These are phyloP conservation scores for Persicaria tinctoria DNA, from an alignment of 148 eudicot genomes.

Conservation along the genomic window DNA sequence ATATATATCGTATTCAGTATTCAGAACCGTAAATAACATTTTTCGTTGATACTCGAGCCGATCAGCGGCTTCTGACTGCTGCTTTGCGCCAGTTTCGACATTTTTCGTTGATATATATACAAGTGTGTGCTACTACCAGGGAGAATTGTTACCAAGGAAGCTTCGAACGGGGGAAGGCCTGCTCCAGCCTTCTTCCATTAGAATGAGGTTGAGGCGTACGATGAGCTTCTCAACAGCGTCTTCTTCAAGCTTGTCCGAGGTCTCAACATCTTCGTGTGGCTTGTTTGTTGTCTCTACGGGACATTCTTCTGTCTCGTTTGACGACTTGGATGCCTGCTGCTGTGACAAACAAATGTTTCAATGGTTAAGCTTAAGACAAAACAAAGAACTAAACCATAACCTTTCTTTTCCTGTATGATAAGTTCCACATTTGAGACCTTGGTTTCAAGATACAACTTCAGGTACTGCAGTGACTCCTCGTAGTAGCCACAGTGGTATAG, in stretches of 20 bases:
- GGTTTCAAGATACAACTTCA: conserved; percentile 49
- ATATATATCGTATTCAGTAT: neutral
- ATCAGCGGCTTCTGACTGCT: neutral
- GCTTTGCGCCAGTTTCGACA: neutral
- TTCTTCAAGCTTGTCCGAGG: conserved; percentile 8
- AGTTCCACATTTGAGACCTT: conserved; percentile 30
- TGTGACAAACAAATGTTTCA: neutral
- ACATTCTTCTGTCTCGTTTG: neutral
- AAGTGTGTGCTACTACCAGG: conserved; percentile 5
- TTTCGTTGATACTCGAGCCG: neutral
- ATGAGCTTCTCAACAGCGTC: conserved; percentile 12
- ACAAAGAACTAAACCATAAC: neutral
- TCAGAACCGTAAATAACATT: neutral
- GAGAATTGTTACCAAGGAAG: conserved; percentile 7
- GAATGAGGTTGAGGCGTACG: conserved; percentile 7
- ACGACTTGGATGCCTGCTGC: neutral
- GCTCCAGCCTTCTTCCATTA: conserved; percentile 11
- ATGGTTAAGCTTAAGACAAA: neutral
- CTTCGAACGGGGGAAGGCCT: conserved; percentile 4
- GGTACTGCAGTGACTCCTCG: conserved; percentile 51
- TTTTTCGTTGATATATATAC: neutral
- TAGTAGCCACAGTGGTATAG: conserved; percentile 83
- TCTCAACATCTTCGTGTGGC: conserved; percentile 4
- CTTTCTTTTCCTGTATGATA: neutral
- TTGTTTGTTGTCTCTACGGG: neutral